A percentile compares a stretch with the other conserved stretches of the same genome.
Conservation (phyloP, 2,329 filamentous ascomycete species). For the Penicillium aurantiogriseum region DNA sequence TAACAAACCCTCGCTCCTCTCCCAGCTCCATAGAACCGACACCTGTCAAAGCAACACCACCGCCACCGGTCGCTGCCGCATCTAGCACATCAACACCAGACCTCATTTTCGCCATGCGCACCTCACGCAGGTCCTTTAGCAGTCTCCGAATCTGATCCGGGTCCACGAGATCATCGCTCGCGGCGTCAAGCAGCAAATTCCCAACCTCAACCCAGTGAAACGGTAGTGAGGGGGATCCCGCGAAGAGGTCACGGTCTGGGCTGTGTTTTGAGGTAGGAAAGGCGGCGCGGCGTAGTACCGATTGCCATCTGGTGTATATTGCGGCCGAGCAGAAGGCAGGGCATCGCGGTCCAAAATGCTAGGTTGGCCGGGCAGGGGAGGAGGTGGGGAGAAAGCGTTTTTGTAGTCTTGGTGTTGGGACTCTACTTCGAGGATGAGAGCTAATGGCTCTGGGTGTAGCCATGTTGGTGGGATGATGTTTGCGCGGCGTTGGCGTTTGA, state of each 20-base stretch:
- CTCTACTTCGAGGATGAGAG: constrained; percentile 76
- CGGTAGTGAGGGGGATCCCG: constrained; percentile 56
- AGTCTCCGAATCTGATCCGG: constrained; percentile 72
- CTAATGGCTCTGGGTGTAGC: constrained; percentile 74
- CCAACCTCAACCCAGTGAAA: constrained; percentile 95
- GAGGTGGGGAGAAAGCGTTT: constrained; percentile 73
- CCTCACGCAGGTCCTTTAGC: constrained; percentile 79
- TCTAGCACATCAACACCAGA: constrained; percentile 71
- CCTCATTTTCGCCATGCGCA: constrained; percentile 84
- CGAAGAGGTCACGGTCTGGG: constrained; percentile 57
- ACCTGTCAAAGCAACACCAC: constrained; percentile 72
- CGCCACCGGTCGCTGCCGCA: constrained; percentile 48
- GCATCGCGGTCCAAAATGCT: constrained; percentile 26
- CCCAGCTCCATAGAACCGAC: constrained; percentile 92
- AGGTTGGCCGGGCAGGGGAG: constrained; percentile 58
- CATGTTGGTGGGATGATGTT: constrained; percentile 91
- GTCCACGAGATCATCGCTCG: constrained; percentile 75
- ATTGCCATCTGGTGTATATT: constrained; percentile 41
- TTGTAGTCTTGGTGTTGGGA: constrained; percentile 62
- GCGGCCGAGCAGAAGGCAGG: constrained; percentile 26
- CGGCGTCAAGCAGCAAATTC: constrained; percentile 81
- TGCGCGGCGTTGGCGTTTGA: constrained; percentile 90
- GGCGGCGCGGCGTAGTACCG: constrained; percentile 60
- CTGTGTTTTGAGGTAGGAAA: constrained; percentile 74
- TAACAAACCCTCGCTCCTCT: constrained; percentile 79